Evolutionary conservation across 2,329 filamentous ascomycete species (phyloP).

Genomic region (Pyrenochaeta sp.): DNA sequence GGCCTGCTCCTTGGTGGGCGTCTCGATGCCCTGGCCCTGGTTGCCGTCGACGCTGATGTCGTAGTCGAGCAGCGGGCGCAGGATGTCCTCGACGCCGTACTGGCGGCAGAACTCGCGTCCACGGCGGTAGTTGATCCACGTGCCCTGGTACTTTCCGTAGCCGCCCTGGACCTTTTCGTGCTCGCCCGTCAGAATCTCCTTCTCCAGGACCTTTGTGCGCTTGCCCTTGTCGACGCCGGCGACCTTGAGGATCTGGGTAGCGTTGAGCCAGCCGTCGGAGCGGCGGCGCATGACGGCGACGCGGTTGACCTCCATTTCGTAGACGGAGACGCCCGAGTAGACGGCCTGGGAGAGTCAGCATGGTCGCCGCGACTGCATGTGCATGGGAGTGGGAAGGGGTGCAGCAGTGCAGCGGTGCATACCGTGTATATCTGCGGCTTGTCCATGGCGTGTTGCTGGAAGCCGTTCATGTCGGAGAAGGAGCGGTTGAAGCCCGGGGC

Average conservation of each 20-base stretch:
- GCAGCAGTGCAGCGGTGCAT: too few species aligned
- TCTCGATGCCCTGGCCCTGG: slow-evolving; percentile 80
- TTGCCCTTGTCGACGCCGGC: slow-evolving; percentile 97
- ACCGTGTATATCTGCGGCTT: slow-evolving; percentile 63
- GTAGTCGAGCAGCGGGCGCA: slow-evolving; percentile 79
- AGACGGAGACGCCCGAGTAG: slow-evolving; percentile 95
- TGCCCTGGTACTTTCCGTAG: slow-evolving; percentile 98
- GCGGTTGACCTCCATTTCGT: slow-evolving; percentile 96
- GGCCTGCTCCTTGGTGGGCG: slow-evolving; percentile 97
- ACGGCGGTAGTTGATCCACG: slow-evolving; percentile 95
- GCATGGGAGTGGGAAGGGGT: too few species aligned
- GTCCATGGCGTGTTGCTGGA: slow-evolving; percentile 49
- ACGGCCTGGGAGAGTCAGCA: slow-evolving; percentile 66
- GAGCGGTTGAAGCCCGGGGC: slow-evolving; percentile 48
- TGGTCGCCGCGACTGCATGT: slow-evolving; percentile 73
- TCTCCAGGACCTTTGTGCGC: slow-evolving; percentile 96
- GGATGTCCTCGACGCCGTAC: slow-evolving; percentile 77
- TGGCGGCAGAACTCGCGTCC: slow-evolving; percentile 90
- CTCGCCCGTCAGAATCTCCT: slow-evolving; percentile 94
- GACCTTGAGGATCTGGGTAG: slow-evolving; percentile 97
- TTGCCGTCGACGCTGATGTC: slow-evolving; percentile 80
- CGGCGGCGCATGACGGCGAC: slow-evolving; percentile 96
- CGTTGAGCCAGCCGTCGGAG: slow-evolving; percentile 95
- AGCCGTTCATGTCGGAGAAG: slow-evolving; percentile 49
- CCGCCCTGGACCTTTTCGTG: slow-evolving; percentile 99